Evolutionary conservation across 2,329 filamentous ascomycete genomes (phyloP).

Genomic region (Pochonia chlamydosporia): DNA sequence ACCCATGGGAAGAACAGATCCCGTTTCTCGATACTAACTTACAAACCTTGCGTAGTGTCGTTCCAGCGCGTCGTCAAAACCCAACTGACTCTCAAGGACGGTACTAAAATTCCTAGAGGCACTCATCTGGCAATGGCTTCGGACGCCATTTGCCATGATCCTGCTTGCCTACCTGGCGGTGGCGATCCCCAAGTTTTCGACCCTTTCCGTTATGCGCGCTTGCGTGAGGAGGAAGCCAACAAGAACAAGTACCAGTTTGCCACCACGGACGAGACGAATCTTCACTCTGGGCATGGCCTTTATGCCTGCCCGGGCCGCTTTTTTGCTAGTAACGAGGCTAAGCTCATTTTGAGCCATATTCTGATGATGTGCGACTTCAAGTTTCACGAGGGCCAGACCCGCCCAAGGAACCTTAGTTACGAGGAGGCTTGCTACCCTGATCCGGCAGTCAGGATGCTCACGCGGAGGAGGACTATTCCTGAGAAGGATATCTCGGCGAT

Average conservation of each 20-base stretch:
- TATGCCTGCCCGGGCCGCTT: conserved; percentile 48
- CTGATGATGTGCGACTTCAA: conserved; percentile 44
- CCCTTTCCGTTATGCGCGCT: conserved; percentile 38
- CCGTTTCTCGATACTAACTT: background rate
- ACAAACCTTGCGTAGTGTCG: background rate
- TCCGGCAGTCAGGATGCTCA: background rate
- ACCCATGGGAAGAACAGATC: too few relatives aligned
- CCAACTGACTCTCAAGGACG: background rate
- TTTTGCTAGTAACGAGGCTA: conserved; percentile 45
- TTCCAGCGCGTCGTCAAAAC: background rate
- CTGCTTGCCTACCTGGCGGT: background rate
- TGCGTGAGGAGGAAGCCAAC: conserved; percentile 27
- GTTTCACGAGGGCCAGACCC: conserved; percentile 13
- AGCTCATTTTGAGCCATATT: conserved; percentile 43
- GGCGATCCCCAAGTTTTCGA: conserved; percentile 34
- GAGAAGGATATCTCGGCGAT: background rate
- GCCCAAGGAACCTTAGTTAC: background rate
- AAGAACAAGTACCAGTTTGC: conserved; percentile 34
- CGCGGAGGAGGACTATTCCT: background rate
- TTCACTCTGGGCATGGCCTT: conserved; percentile 48
- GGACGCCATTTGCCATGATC: background rate
- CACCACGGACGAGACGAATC: conserved; percentile 38
- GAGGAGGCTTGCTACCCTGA: background rate
- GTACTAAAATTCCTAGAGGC: conserved; percentile 11
- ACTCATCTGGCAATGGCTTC: background rate